Conservation (phyloP, 2,329 filamentous ascomycete genomes). For the Escovopsis sp. region DNA sequence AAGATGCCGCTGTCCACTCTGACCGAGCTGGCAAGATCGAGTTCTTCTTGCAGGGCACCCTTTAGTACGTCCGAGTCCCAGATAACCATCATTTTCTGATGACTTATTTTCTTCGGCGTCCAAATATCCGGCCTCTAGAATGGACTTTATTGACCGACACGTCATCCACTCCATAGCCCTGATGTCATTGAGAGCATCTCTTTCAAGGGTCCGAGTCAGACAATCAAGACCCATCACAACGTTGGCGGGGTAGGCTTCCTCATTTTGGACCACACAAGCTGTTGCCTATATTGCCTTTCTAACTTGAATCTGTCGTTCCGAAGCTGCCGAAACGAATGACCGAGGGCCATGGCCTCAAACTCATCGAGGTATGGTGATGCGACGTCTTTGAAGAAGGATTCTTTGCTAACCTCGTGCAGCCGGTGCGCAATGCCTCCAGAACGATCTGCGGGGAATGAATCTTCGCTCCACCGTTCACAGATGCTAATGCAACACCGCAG, state of each 20-base stretch:
- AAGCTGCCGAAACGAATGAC: slow-evolving; percentile 39
- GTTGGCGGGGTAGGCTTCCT: background rate
- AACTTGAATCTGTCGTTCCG: background rate
- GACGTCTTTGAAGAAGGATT: background rate
- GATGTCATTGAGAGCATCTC: slow-evolving; percentile 21
- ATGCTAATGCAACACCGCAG: slow-evolving; percentile 2
- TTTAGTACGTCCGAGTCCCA: background rate
- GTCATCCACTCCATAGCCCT: slow-evolving; percentile 34
- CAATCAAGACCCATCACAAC: slow-evolving; percentile 17
- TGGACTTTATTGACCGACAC: too few relatives aligned
- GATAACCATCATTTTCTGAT: background rate
- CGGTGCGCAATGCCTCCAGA: too few relatives aligned
- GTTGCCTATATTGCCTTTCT: background rate
- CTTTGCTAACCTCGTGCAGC: background rate
- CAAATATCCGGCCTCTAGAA: too few relatives aligned
- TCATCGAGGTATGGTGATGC: slow-evolving; percentile 1
- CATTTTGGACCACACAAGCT: background rate
- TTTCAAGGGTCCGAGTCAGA: slow-evolving; percentile 32
- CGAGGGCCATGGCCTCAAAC: slow-evolving; percentile 17
- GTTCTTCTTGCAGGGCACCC: slow-evolving; percentile 70
- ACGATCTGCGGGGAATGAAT: too few relatives aligned
- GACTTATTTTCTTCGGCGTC: too few relatives aligned
- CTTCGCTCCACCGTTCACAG: background rate
- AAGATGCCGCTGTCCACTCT: slow-evolving; percentile 52
- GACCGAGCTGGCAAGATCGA: slow-evolving; percentile 58